Evolutionary conservation across 768 basidiomycete genomes (phyloP).

Genomic region (Naganishia kalamii): DNA sequence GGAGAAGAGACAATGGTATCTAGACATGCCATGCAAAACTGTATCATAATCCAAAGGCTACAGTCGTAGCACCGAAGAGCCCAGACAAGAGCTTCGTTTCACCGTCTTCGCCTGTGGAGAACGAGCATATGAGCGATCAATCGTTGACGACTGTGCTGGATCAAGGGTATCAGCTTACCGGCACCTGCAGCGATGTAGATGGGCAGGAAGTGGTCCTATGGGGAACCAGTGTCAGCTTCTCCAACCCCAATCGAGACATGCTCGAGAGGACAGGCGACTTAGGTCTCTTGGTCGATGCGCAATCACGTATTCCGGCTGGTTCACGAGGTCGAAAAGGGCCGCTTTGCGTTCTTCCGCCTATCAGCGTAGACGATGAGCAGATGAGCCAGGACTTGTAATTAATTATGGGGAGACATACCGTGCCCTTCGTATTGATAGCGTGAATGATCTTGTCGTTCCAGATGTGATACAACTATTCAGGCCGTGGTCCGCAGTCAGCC

Average conservation of each 20-base stretch:
- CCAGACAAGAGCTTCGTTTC: conserved; percentile 1
- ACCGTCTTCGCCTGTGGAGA: conserved; percentile 3
- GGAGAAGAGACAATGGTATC: too few species aligned
- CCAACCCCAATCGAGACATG: not conserved
- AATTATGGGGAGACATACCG: not conserved
- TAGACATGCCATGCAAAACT: not conserved
- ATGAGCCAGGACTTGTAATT: not conserved
- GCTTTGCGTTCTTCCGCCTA: conserved; percentile 16
- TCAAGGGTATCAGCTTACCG: not conserved
- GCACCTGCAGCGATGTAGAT: conserved; percentile 18
- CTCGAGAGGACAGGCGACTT: not conserved
- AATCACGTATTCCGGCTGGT: conserved; percentile 15
- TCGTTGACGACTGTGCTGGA: not conserved
- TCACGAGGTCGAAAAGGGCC: not conserved
- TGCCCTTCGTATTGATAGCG: conserved; percentile 1
- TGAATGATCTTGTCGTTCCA: conserved; percentile 20
- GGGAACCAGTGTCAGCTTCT: not conserved
- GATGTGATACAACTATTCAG: conserved; percentile 4
- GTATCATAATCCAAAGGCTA: conserved; percentile 5
- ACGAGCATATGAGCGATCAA: not conserved
- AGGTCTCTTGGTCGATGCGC: not conserved
- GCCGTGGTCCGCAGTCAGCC: not conserved
- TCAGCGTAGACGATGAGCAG: not conserved
- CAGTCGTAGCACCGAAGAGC: conserved; percentile 7
- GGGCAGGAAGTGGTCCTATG: conserved; percentile 7